Base-by-base conservation (phyloP, 2,329 filamentous ascomycete genomes). In the Colletotrichum gigasporum region DNA sequence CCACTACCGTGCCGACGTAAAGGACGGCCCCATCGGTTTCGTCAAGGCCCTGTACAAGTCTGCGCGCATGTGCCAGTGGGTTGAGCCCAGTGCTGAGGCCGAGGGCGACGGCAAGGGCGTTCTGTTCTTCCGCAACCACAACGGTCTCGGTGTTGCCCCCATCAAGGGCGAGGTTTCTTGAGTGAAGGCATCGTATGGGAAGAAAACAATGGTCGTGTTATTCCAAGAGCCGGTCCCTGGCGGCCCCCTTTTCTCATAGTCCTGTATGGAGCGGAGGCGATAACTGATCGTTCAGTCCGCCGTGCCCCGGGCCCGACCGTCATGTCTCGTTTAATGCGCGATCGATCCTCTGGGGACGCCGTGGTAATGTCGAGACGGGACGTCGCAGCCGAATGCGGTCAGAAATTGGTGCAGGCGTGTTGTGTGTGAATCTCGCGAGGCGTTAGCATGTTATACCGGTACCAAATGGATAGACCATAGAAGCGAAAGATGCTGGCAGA, bases 121-220 rank as follows among this genome's bases (percentile, higher is more conserved):
- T 28, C 80, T 97, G 58, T 97, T 99, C 87, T 99, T 92, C 91
- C 90, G 95, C 75, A 99, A 99, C 86, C 86, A 86, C 72, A 99
- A 98, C 81, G 92, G 93, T 18, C 82, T 97, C 22, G 96, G 96
- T 69, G 80, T 89, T 28, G 44, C 63, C 3, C 63, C 52, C 73
- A 78, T 47, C 44, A 65, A 65, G 63, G 63, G 63, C 8, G 32
- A 51, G 51, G 62, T 55, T 7, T 48, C 35, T 26, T 65, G 44
- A 58, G n/a, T 11, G 7, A n/a, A 7, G 20, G 20, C 2, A 34
- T 10, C 9, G 44, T 5, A 41, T 11, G 20, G 22, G 16, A 4
- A 22, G 26, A 24, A 61, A 35, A 26, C 10, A 41, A 61, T 37
- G 41, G 35, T 51, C 28, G 35, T 35, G 30, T 55, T 34, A 22